A percentile compares a stretch with the other conserved stretches of the same genome.
Evolutionary conservation across 164 flowering plant species (phyloP).

Genomic region (Saururus chinensis): DNA sequence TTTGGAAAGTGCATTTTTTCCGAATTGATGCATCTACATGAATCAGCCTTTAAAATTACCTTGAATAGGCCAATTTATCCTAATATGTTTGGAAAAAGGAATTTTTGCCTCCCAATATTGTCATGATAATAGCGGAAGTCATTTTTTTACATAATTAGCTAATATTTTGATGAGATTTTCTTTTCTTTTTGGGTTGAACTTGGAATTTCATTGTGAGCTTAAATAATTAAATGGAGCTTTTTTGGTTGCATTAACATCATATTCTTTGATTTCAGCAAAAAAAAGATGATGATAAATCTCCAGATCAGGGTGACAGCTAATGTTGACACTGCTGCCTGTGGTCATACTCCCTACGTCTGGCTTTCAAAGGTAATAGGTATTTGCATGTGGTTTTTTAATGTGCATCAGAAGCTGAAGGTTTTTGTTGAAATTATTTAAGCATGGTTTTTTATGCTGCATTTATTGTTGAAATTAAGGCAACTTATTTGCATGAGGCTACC

Average conservation of each 20-base stretch:
- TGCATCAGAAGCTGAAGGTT: too few relatives aligned
- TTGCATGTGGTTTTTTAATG: too few relatives aligned
- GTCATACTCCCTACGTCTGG: background rate
- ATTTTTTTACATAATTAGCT: background rate
- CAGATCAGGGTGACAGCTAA: conserved; percentile 35
- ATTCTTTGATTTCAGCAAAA: conserved; percentile 21
- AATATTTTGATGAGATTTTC: background rate
- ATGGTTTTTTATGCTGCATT: too few relatives aligned
- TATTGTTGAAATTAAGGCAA: too few relatives aligned
- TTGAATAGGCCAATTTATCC: too few relatives aligned
- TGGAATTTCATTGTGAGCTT: background rate
- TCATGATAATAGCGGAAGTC: background rate
- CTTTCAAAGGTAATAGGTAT: too few relatives aligned
- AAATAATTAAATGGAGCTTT: too few relatives aligned
- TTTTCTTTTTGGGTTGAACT: background rate
- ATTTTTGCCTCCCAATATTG: background rate
- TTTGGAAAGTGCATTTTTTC: background rate
- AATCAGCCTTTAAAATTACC: too few relatives aligned
- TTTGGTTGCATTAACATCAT: background rate
- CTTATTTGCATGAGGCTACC: too few relatives aligned
- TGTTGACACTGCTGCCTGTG: background rate
- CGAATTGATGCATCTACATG: background rate
- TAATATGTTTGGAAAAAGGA: too few relatives aligned
- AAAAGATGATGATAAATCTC: conserved; percentile 37
- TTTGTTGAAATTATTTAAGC: too few relatives aligned